Base-by-base conservation (phyloP, 768 basidiomycete species). In the Tephrocybe sp. region DNA sequence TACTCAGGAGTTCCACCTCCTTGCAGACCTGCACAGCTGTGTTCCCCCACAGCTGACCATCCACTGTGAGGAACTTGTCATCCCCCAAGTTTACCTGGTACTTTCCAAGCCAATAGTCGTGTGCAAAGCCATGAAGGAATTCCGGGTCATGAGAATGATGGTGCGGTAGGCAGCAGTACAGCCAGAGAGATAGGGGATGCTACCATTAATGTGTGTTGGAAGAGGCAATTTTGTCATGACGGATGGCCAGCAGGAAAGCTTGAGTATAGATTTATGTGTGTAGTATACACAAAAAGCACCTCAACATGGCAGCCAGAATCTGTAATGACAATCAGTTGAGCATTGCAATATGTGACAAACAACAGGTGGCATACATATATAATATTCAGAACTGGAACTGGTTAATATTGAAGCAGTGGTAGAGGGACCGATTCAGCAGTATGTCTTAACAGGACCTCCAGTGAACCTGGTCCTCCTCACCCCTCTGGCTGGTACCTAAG, bases 41-140 rank as follows among this genome's bases (percentile, higher is more conserved):
- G 66, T 78, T 87, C 93, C 94, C 14, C 93, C 92, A 62, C 94
- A 92, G 63, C 84, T 86, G 54, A 96, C 93, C 90, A 95, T 93
- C 93, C 94, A 96, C 39, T 93, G 94, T 98, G 64, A 96, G 73
- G 72, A 93, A 96, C 69, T 96, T 93, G 76, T 93, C 90, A 69
- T 94, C 93, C 20, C 93, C 92, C 3, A 90, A 93, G 67, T 95
- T 95, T 57, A 94, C 83, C 68, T 95, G 93, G 70, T 95, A 96
- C 71, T 93, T 95, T 49, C 87, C 90, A 30, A 93, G 69, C 93
- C 93, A 94, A 64, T 85, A 90, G 67, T 96, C 93, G 67, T 95
- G 90, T 12, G 93, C 95, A 71, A 96, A 97, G 23, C 90, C 90
- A 60, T 93, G 84, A 24, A 96, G 66, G 67, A 97, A 97, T 53